A percentile compares a stretch with the other conserved stretches of the same genome.
Conservation (phyloP, 176 grass and related monocot genomes). For the Guadua angustifolia region DNA sequence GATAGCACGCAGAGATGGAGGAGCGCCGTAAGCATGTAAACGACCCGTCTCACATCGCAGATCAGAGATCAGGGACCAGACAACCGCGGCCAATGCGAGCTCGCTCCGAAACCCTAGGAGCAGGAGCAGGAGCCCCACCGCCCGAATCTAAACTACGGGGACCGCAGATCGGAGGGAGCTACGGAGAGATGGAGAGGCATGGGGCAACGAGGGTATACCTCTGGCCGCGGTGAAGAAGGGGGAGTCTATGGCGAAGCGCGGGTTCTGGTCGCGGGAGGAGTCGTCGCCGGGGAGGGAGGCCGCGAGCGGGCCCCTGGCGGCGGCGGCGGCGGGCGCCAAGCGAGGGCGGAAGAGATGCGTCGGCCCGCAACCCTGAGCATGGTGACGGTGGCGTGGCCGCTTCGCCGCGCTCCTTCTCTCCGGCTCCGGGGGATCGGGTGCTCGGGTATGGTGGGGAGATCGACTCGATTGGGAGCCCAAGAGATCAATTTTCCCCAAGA, state of each 20-base stretch:
- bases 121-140: neutral
- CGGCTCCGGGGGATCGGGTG: constrained; percentile 31
- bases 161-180: constrained; percentile 31
- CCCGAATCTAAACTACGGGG: neutral
- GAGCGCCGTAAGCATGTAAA: neutral
- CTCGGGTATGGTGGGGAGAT: no score
- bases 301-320: constrained; percentile 32
- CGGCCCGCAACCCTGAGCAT: constrained; percentile 67
- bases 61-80: neutral
- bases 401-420: constrained; percentile 1
- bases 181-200: neutral
- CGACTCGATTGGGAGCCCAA: no score
- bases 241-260: constrained; percentile 18
- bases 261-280: constrained; percentile 3
- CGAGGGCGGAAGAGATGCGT: constrained; percentile 46
- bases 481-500: no score
- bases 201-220: constrained; percentile 9
- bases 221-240: constrained; percentile 48
- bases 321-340: constrained; percentile 49
- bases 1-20: neutral
- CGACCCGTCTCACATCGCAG: neutral
- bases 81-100: neutral
- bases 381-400: neutral
- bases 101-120: constrained; percentile 24
- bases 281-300: constrained; percentile 37